Evolutionary conservation across 2,329 filamentous ascomycete species (phyloP), one percentile per base, ranked within the genome.

Genomic region (Aspergillus candidus): DNA sequence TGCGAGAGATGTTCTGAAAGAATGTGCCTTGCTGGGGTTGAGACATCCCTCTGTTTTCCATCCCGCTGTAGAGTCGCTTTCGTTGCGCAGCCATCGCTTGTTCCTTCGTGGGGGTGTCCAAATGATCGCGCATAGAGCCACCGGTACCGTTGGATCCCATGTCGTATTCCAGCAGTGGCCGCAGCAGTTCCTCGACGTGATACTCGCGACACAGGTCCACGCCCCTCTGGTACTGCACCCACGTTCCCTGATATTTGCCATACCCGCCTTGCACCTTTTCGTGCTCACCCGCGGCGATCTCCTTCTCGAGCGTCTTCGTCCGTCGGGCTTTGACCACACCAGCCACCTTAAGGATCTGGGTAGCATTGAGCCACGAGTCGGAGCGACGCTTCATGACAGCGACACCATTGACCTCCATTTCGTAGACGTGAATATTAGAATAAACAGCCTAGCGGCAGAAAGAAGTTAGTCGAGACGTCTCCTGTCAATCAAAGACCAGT

Each of bases 261-360:
- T 98, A 98, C 4, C 93, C 93, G 30, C 93, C 93, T 65, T 98
- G 93, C 3, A 98, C 91, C 69, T 98, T 98, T 67, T 98, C 93
- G 67, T 98, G 91, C 62, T 95, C 88, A 59, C 93, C 93, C 0
- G 86, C 93, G 52, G 94, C 81, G 47, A 98, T 95, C 68, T 98
- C 93, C 69, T 97, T 97, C 66, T 98, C 93, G 40, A 98, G 76
- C 6, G 97, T 94, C 68, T 97, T 97, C 46, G 93, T 97, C 56
- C 93, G 85, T 70, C 95, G 94, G 48, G 91, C 93, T 71, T 98
- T 98, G 63, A 96, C 91, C 48, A 98, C 89, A 40, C 90, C 90
- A 31, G 93, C 93, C 31, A 97, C 90, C 63, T 98, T 98, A 53
- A 98, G 79, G 54, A 98, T 97, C 67, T 98, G 93, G 0, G 93